These are phyloP conservation scores for Sparassis latifolia DNA, from an alignment of 1,284 basidiomycete genomes.

Conservation along the genomic window DNA sequence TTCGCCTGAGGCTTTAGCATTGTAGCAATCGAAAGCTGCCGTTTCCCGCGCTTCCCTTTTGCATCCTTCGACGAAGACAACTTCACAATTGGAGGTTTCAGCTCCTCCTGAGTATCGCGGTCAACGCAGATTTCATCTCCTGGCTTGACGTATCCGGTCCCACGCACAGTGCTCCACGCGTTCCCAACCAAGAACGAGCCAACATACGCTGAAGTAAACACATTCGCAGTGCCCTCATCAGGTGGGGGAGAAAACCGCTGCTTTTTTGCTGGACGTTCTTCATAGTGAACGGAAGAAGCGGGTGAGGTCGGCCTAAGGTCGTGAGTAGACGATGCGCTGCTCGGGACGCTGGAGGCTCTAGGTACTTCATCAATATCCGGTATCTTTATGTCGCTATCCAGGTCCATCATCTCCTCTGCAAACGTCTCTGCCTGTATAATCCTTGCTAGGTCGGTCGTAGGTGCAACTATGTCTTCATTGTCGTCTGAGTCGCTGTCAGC, in stretches of 20 bases:
- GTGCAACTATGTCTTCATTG: slow-evolving; percentile 15
- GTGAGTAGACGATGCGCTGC: slow-evolving; percentile 28
- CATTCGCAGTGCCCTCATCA: not conserved
- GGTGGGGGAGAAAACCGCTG: slow-evolving; percentile 33
- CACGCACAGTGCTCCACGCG: slow-evolving; percentile 75
- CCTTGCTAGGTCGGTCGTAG: not conserved
- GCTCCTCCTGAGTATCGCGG: slow-evolving; percentile 42
- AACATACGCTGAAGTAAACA: slow-evolving; percentile 37
- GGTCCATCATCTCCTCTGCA: slow-evolving; percentile 24
- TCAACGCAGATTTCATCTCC: slow-evolving; percentile 58
- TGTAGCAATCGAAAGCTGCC: slow-evolving; percentile 55
- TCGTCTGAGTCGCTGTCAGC: slow-evolving; percentile 58
- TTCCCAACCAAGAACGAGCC: slow-evolving; percentile 70
- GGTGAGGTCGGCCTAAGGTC: slow-evolving; percentile 24
- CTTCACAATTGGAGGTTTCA: slow-evolving; percentile 12
- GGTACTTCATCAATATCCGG: slow-evolving; percentile 15
- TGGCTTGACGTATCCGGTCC: slow-evolving; percentile 57
- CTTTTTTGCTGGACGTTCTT: slow-evolving; percentile 37
- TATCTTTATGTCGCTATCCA: slow-evolving; percentile 44
- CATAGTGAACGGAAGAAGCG: slow-evolving; percentile 6
- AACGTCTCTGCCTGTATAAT: not conserved
- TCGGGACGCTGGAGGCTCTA: slow-evolving; percentile 36
- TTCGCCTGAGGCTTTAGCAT: slow-evolving; percentile 57
- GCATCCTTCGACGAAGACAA: slow-evolving; percentile 19
- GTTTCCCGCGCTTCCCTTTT: slow-evolving; percentile 39